Conservation (phyloP, 73 alveolate species). For the Breviolum minutum region DNA sequence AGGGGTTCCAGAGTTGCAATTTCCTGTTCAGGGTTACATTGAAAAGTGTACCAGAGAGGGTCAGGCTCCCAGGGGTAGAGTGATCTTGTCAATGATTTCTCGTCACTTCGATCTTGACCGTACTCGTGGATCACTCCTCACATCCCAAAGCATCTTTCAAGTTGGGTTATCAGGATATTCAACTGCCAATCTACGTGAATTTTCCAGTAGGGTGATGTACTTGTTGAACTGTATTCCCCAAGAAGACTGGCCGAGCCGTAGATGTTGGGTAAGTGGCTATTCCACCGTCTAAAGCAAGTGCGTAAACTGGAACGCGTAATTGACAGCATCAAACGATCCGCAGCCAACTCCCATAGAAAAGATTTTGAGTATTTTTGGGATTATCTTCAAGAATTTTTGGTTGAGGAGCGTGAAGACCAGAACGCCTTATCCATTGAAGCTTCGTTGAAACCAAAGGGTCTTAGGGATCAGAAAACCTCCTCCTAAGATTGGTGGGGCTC, state of each 20-base stretch:
- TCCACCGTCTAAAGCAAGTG: not conserved
- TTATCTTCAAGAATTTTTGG: not conserved
- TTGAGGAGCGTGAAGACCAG: slow-evolving; percentile 40
- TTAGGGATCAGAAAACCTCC: too few species aligned
- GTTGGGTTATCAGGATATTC: not conserved
- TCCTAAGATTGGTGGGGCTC: not conserved
- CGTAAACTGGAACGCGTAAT: not conserved
- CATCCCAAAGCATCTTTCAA: not conserved
- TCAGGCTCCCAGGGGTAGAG: not conserved
- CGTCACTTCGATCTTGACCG: slow-evolving; percentile 12
- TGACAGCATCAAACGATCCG: not conserved
- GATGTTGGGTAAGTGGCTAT: not conserved
- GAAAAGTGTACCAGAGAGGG: not conserved
- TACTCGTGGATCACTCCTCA: not conserved
- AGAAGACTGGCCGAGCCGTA: not conserved
- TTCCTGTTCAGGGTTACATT: not conserved
- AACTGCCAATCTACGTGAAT: not conserved
- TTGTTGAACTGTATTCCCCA: not conserved
- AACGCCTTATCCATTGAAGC: not conserved
- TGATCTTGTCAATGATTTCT: not conserved
- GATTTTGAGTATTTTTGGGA: not conserved
- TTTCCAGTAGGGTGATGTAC: not conserved
- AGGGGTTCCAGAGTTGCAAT: not conserved
- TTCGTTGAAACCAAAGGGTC: not conserved
- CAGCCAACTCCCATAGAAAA: not conserved